These are phyloP conservation scores for Hordeum marinum DNA, from an alignment of 176 grass and related monocot genomes.

Conservation along the genomic window DNA sequence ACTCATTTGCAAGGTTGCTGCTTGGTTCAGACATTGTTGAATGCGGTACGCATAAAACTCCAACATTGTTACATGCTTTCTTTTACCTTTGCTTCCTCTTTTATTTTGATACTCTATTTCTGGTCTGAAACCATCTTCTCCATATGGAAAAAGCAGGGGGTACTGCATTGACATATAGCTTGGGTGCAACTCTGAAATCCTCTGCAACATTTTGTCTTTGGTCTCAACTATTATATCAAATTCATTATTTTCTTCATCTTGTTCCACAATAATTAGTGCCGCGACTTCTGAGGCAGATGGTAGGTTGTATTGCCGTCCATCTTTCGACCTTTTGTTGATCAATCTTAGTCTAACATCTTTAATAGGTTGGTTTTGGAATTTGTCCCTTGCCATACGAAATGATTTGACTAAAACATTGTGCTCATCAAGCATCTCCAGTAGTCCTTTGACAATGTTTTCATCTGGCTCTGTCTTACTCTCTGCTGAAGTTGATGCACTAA, in stretches of 20 bases:
- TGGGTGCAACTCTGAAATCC: background rate
- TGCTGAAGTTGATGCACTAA: too few species aligned
- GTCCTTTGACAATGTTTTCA: too few species aligned
- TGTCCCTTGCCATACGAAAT: conserved; percentile 18
- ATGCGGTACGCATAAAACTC: too few species aligned
- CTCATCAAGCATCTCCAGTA: background rate
- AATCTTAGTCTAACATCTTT: background rate
- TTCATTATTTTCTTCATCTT: background rate
- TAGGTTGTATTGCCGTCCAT: conserved; percentile 3
- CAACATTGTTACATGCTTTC: too few species aligned
- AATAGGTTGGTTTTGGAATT: background rate
- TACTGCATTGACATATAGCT: background rate
- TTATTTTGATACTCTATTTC: too few species aligned
- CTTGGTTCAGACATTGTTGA: too few species aligned
- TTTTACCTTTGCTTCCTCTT: too few species aligned
- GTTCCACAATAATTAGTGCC: background rate
- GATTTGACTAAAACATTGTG: conserved; percentile 20
- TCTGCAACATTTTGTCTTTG: background rate
- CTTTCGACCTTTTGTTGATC: background rate
- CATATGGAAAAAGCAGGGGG: too few species aligned
- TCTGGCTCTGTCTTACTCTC: too few species aligned
- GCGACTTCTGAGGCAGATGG: background rate
- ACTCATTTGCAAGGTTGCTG: background rate
- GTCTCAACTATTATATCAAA: background rate
- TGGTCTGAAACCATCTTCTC: too few species aligned